phyloP scores from a whole-genome alignment of 805 yeast genomes.

The Candida oleophila region DNA sequence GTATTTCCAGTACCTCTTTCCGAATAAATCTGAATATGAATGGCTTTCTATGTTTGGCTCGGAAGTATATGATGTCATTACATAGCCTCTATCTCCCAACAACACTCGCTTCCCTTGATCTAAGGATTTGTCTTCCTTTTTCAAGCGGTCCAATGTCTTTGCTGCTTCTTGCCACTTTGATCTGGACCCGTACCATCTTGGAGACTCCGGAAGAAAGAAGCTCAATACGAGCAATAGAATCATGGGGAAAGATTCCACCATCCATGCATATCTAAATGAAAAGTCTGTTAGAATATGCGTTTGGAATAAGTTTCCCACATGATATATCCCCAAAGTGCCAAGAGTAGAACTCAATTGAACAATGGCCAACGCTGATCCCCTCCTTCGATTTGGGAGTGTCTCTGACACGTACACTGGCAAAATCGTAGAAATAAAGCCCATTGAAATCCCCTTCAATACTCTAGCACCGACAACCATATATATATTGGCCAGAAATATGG shows the following conservation, averaged over 20 bases:
- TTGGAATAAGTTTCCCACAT: constrained; percentile 14
- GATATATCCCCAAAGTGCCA: constrained; percentile 19
- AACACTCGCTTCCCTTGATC: constrained; percentile 6
- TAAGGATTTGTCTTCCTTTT: constrained; percentile 11
- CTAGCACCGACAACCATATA: constrained; percentile 27
- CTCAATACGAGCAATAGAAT: constrained; percentile 16
- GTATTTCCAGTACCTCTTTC: constrained; percentile 29
- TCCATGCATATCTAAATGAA: constrained; percentile 20
- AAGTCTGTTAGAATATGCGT: constrained; percentile 6
- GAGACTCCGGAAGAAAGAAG: constrained; percentile 29
- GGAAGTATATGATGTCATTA: constrained; percentile 24
- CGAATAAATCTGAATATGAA: constrained; percentile 31
- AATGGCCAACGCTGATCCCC: constrained; percentile 22
- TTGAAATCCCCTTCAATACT: constrained; percentile 27
- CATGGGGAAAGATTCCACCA: constrained; percentile 18
- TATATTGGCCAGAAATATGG: constrained; percentile 22
- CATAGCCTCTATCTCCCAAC: constrained; percentile 18
- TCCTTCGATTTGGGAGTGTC: constrained; percentile 19
- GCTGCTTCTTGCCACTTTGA: constrained; percentile 39
- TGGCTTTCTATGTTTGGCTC: constrained; percentile 18
- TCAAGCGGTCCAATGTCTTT: constrained; percentile 13
- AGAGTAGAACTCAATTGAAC: constrained; percentile 19
- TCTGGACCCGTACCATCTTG: constrained; percentile 28
- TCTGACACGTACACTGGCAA: constrained; percentile 34
- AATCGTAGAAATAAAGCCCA: constrained; percentile 30